Percentiles rank a stretch among this genome's conserved stretches.
Conservation (phyloP, 2,329 filamentous ascomycete genomes). For the Chaetoscypha palmicola region DNA sequence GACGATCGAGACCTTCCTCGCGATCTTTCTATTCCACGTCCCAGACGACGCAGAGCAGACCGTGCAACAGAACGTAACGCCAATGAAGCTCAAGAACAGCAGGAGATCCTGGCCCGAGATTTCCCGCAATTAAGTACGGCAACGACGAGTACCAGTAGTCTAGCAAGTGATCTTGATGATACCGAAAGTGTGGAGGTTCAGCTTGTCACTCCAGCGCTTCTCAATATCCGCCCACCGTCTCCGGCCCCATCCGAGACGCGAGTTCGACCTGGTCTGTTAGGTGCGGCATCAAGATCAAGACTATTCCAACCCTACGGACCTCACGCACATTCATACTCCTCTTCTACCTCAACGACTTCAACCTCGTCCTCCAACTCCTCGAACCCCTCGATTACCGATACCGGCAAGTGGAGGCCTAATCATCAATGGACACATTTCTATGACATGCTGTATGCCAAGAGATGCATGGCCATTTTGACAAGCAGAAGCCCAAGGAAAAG, state of each 20-base stretch:
- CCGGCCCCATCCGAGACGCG: neutral
- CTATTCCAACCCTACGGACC: conserved; percentile 3
- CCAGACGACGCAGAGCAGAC: conserved; percentile 6
- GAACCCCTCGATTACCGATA: conserved; percentile 22
- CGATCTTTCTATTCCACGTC: conserved; percentile 52
- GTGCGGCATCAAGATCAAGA: conserved; percentile 2
- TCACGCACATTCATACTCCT: conserved; percentile 2
- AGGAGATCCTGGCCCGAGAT: conserved; percentile 21
- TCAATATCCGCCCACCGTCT: conserved; percentile 1
- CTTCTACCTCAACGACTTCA: neutral
- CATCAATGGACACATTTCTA: conserved; percentile 49
- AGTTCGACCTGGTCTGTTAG: conserved; percentile 1
- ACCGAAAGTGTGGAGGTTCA: conserved; percentile 6
- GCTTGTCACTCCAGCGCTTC: conserved; percentile 2
- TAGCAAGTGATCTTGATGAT: conserved; percentile 3
- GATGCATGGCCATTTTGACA: conserved; percentile 52
- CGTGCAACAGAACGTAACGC: conserved; percentile 11
- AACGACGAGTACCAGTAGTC: neutral
- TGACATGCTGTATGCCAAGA: conserved; percentile 52
- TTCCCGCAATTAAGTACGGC: conserved; percentile 16
- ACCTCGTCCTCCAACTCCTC: conserved; percentile 9
- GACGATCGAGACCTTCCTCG: conserved; percentile 62
- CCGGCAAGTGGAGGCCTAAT: conserved; percentile 49
- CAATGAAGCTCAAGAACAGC: conserved; percentile 19
- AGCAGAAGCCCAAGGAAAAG: conserved; percentile 51